phyloP scores from a whole-genome alignment of 1,284 basidiomycete genomes.

The Ustilago curta region DNA sequence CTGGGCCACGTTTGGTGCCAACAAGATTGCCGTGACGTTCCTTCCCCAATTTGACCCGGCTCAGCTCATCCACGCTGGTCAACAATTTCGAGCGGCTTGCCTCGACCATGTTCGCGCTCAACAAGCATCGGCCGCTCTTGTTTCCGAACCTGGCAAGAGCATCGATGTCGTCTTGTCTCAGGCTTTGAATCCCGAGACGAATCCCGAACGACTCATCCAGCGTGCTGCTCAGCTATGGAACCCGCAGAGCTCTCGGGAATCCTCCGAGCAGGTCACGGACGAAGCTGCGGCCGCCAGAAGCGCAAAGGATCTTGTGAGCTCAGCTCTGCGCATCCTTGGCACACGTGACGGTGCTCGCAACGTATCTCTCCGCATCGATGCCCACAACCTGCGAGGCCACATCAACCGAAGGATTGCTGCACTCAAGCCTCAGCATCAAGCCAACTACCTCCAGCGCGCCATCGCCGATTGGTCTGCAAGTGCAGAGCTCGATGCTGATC shows the following conservation, averaged over 20 bases:
- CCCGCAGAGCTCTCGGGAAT: not conserved
- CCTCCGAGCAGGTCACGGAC: not conserved
- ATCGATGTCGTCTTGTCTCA: conserved; percentile 20
- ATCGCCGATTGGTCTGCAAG: conserved; percentile 34
- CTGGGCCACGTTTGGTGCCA: conserved; percentile 6
- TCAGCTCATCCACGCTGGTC: conserved; percentile 23
- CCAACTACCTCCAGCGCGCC: conserved; percentile 32
- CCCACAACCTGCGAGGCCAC: conserved; percentile 29
- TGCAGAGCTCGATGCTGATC: conserved; percentile 20
- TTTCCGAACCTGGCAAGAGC: conserved; percentile 4
- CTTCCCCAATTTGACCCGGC: conserved; percentile 20
- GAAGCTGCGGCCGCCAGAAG: conserved; percentile 9
- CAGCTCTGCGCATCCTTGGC: conserved; percentile 33
- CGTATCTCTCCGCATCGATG: conserved; percentile 23
- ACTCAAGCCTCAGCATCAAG: conserved; percentile 10
- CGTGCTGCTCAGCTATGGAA: conserved; percentile 1
- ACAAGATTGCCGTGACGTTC: not conserved
- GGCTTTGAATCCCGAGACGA: conserved; percentile 34
- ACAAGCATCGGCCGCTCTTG: not conserved
- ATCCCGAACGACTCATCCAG: conserved; percentile 17
- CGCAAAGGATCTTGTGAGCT: conserved; percentile 32
- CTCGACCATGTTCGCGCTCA: conserved; percentile 13
- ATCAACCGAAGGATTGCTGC: conserved; percentile 32
- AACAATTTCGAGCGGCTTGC: conserved; percentile 23
- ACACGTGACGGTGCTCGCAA: conserved; percentile 36